Evolutionary conservation across 306 rosid species (phyloP).

Genomic region (Castanea crenata): DNA sequence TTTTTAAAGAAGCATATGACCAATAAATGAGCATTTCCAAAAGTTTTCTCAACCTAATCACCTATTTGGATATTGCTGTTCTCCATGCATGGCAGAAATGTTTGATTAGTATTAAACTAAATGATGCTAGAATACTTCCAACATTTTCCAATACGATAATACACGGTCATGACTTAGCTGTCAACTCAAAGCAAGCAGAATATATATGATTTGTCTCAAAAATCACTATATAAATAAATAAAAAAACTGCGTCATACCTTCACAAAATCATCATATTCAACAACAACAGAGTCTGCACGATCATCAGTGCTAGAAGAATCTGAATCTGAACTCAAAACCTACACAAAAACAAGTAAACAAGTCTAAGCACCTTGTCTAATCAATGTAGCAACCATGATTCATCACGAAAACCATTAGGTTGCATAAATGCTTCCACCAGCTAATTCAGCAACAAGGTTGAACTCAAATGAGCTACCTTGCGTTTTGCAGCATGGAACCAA

Average conservation of each 20-base stretch:
- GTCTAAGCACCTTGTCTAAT: conserved; percentile 14
- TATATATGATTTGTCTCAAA: background rate
- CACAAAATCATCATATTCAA: conserved; percentile 67
- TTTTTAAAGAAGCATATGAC: no score
- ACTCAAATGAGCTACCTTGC: conserved; percentile 48
- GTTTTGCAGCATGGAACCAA: conserved; percentile 94
- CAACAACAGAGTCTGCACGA: conserved; percentile 57
- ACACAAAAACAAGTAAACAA: conserved; percentile 22
- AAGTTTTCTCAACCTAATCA: no score
- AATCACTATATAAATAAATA: background rate
- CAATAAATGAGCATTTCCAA: no score
- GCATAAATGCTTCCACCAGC: background rate
- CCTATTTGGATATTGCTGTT: no score
- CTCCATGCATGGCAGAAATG: background rate
- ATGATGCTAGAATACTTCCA: background rate
- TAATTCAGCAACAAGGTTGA: background rate
- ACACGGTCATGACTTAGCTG: background rate
- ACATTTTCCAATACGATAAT: background rate
- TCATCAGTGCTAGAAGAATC: conserved; percentile 52
- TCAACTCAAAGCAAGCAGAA: background rate
- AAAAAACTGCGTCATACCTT: conserved; percentile 47
- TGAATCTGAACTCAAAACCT: conserved; percentile 62
- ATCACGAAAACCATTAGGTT: background rate
- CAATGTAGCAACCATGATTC: background rate
- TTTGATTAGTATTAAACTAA: background rate